phyloP scores from a whole-genome alignment of 179 eudicot genomes.

The Silene noctiflora region DNA sequence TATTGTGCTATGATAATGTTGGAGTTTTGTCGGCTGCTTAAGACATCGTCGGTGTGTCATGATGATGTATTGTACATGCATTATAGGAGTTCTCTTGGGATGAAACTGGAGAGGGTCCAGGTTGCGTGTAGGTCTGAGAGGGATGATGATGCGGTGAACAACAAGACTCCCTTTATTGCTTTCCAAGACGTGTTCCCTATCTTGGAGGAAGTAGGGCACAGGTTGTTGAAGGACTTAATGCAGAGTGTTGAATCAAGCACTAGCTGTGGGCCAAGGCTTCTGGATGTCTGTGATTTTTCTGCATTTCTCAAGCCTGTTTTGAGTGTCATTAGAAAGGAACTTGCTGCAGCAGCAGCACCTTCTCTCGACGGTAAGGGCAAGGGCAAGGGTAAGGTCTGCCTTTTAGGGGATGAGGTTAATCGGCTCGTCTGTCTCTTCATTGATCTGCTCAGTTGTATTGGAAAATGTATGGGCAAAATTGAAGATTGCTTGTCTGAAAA shows the following conservation, averaged over 20 bases:
- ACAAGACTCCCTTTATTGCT: slow-evolving; percentile 2
- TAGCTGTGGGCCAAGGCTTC: slow-evolving; percentile 22
- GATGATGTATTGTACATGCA: slow-evolving; percentile 47
- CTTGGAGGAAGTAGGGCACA: slow-evolving; percentile 49
- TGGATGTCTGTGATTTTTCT: slow-evolving; percentile 58
- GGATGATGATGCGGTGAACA: neutral
- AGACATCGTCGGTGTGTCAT: slow-evolving; percentile 14
- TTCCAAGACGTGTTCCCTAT: slow-evolving; percentile 52
- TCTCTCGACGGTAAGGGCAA: slow-evolving; percentile 1
- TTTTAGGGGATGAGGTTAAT: slow-evolving; percentile 34
- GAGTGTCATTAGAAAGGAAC: slow-evolving; percentile 12
- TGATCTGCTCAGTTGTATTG: slow-evolving; percentile 44
- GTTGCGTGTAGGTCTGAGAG: slow-evolving; percentile 14
- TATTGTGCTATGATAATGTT: slow-evolving; percentile 49
- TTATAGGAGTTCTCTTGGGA: slow-evolving; percentile 62
- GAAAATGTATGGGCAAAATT: slow-evolving; percentile 44
- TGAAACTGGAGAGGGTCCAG: slow-evolving; percentile 38
- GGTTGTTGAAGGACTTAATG: slow-evolving; percentile 35
- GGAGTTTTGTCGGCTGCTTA: slow-evolving; percentile 70
- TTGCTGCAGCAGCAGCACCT: neutral
- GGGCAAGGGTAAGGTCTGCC: slow-evolving; percentile 13
- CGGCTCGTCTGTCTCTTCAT: slow-evolving; percentile 35
- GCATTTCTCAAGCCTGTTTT: slow-evolving; percentile 51
- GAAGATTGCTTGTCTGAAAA: slow-evolving; percentile 30
- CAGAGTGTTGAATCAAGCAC: slow-evolving; percentile 23